Evolutionary conservation across 805 yeast species (phyloP).

Genomic region (Yarrowia sp.): DNA sequence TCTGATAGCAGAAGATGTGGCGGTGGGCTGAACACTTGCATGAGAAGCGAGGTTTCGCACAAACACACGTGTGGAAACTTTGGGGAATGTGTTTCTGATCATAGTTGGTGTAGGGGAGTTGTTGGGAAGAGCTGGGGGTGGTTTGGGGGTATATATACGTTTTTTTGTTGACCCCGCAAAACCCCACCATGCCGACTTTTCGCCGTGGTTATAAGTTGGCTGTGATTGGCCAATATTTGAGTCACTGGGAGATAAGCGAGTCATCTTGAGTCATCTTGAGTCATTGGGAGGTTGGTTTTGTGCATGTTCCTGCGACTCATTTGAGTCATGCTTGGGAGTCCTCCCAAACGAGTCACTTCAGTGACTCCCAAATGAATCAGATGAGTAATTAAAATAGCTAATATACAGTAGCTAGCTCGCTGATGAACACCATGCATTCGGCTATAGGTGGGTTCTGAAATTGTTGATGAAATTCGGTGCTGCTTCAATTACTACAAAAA

Average conservation of each 20-base stretch:
- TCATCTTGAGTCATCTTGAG: conserved; percentile 8
- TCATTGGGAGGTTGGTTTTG: background rate
- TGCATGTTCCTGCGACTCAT: background rate
- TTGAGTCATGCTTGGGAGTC: conserved; percentile 1
- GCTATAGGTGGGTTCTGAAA: too few relatives aligned
- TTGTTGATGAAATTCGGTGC: too few relatives aligned
- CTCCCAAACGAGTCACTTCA: background rate
- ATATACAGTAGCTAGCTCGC: too few relatives aligned
- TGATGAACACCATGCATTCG: too few relatives aligned
- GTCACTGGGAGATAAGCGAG: conserved; percentile 10
- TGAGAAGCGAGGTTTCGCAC: conserved; percentile 19
- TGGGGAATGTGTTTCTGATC: conserved; percentile 1
- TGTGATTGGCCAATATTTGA: conserved; percentile 9
- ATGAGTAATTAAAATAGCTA: too few relatives aligned
- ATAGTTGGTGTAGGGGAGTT: background rate
- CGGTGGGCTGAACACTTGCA: conserved; percentile 20
- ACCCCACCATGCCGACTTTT: conserved; percentile 12
- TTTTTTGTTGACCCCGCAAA: conserved; percentile 33
- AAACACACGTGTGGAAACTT: background rate
- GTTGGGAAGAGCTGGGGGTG: conserved; percentile 1
- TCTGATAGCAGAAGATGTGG: conserved; percentile 32
- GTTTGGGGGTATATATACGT: conserved; percentile 4
- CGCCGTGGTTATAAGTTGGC: background rate
- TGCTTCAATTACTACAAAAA: too few relatives aligned
- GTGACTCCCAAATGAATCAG: background rate